These are phyloP conservation scores for Aspergillus latus DNA, from an alignment of 2,329 filamentous ascomycete species.

Conservation along the genomic window DNA sequence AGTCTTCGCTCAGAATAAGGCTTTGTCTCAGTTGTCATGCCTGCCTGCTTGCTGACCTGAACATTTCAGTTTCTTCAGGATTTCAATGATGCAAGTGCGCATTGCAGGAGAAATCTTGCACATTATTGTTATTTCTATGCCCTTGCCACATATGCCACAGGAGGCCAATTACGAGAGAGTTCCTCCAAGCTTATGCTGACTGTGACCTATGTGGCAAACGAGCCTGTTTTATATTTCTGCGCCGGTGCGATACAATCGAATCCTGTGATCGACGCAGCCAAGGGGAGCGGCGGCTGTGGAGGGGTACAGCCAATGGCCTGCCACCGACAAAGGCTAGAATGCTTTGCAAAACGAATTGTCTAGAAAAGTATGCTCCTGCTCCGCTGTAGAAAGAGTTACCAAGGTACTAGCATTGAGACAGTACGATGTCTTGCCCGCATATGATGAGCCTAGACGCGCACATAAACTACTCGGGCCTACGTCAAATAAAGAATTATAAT, in stretches of 20 bases:
- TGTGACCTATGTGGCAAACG: conserved; percentile 33
- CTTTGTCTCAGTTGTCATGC: conserved; percentile 1
- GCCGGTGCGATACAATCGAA: conserved; percentile 37
- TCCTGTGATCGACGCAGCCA: conserved; percentile 23
- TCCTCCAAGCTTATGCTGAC: conserved; percentile 44
- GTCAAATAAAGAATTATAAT: not conserved
- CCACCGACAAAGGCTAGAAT: not conserved
- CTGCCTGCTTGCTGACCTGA: conserved; percentile 1
- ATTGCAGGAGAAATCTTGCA: too few relatives aligned
- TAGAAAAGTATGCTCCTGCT: conserved; percentile 41
- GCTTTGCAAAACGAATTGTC: conserved; percentile 14
- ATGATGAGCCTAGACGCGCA: conserved; percentile 12
- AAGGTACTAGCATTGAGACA: conserved; percentile 36
- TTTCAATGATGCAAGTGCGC: conserved; percentile 27
- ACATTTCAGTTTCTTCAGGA: conserved; percentile 23
- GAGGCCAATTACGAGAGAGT: conserved; percentile 40
- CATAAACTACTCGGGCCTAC: not conserved
- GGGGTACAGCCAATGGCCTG: not conserved
- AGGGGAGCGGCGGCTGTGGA: too few relatives aligned
- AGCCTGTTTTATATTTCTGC: conserved; percentile 43
- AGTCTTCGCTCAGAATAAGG: too few relatives aligned
- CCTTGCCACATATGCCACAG: conserved; percentile 46
- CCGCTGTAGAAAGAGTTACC: conserved; percentile 41
- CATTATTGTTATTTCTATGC: conserved; percentile 23
- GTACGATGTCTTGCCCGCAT: conserved; percentile 41